Evolutionary conservation across 1,139 yeast species (phyloP), one percentile per base, ranked within the genome.

Genomic region (Pichia sp.): DNA sequence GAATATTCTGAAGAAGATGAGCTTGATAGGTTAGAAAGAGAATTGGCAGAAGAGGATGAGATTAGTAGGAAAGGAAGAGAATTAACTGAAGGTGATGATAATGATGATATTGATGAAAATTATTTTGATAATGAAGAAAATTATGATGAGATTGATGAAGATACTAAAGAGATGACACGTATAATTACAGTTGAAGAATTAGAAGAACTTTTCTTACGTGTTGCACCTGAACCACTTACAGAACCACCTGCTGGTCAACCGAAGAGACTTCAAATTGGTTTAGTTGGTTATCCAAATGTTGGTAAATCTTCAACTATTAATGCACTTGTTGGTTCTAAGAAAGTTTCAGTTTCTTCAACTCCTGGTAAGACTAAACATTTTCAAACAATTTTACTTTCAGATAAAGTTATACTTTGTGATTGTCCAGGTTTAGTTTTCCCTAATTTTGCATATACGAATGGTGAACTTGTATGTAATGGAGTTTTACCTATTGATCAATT

Each of bases 361-460:
- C 99, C 99, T 6, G 99, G 99, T 68, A 93, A 93, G 62, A 93
- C 99, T 15, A 93, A 93, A 62, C 99, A 93, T 71, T 93, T 93
- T 72, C 99, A 93, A 68, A 93, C 99, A 2, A 88, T 93, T 48
- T 77, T 80, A 56, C 72, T 93, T 36, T 79, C 96, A 1, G 84
- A 83, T 38, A 72, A 82, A 35, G 94, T 91, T 8, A 72, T 86
- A 52, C 71, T 93, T 41, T 91, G 98, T 66, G 99, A 93, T 72
- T 93, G 99, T 71, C 99, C 99, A 2, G 99, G 99, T 72, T 72
- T 93, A 51, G 99, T 93, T 19, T 93, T 93, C 69, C 98, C 99
- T 28, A 93, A 91, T 59, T 93, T 91, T 61, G 97, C 98, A 17
- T 84, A 84, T 60, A 85, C 96, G 21, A 88, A 89, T 57, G 97